Conservation (phyloP, 2,329 filamentous ascomycete species). For the Emmonsiellopsis sp. region DNA sequence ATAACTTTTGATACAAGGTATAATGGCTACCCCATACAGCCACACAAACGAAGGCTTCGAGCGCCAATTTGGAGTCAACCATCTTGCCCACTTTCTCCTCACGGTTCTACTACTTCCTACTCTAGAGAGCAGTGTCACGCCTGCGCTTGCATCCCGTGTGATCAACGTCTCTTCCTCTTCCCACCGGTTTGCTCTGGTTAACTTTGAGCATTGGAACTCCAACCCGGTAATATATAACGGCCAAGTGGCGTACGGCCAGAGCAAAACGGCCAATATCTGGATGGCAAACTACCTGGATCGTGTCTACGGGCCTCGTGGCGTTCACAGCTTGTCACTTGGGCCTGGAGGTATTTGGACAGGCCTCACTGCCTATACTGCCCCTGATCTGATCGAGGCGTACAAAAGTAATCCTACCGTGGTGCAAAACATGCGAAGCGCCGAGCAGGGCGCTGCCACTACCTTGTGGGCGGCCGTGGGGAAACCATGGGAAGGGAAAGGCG, state of each 20-base stretch:
- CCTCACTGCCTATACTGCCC: background rate
- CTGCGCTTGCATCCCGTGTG: slow-evolving; percentile 37
- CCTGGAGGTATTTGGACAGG: background rate
- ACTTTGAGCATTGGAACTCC: slow-evolving; percentile 32
- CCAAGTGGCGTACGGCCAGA: slow-evolving; percentile 36
- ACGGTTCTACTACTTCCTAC: slow-evolving; percentile 18
- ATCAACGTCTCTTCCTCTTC: slow-evolving; percentile 36
- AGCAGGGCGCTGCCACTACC: slow-evolving; percentile 33
- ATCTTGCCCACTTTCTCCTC: slow-evolving; percentile 26
- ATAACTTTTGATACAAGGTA: slow-evolving; percentile 12
- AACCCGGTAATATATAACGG: slow-evolving; percentile 25
- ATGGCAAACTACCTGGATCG: slow-evolving; percentile 44
- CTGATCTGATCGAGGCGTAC: background rate
- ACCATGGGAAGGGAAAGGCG: slow-evolving; percentile 24
- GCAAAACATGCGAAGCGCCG: slow-evolving; percentile 20
- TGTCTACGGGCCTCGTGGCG: slow-evolving; percentile 33
- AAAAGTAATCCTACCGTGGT: slow-evolving; percentile 20
- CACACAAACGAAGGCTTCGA: slow-evolving; percentile 29
- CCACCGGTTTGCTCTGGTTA: slow-evolving; percentile 28
- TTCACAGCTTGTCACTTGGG: slow-evolving; percentile 35
- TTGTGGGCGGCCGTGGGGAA: slow-evolving; percentile 27
- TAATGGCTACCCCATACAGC: slow-evolving; percentile 25
- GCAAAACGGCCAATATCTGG: slow-evolving; percentile 44
- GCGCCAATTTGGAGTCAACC: slow-evolving; percentile 21
- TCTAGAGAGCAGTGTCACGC: slow-evolving; percentile 16